These are phyloP conservation scores for Leishmania gerbilli DNA, from an alignment of 208 protist species.

Conservation along the genomic window DNA sequence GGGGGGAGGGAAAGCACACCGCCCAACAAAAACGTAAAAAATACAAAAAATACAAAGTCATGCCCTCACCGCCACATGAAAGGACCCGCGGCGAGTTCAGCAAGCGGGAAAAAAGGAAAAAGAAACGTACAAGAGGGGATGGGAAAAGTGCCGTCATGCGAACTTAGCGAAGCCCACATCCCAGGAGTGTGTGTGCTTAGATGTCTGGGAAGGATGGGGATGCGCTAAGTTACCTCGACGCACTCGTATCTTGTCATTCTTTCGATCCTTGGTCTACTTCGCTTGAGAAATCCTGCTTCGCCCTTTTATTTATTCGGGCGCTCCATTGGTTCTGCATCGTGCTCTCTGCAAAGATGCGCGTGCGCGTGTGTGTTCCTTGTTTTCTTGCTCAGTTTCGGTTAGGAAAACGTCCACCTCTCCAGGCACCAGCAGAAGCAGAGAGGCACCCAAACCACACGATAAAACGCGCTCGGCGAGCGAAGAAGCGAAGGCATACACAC, in stretches of 20 bases:
- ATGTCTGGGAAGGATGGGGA: not conserved
- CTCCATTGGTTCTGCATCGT: not conserved
- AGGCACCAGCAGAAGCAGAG: not conserved
- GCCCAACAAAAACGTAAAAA: not conserved
- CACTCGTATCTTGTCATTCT: not conserved
- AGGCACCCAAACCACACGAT: not conserved
- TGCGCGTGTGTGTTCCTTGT: not conserved
- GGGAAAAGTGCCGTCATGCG: not conserved
- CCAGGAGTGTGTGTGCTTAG: not conserved
- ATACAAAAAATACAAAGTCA: no score
- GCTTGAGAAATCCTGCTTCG: not conserved
- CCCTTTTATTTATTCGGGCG: not conserved
- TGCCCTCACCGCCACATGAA: not conserved
- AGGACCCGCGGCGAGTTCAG: not conserved
- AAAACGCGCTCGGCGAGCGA: not conserved
- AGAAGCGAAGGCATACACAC: not conserved
- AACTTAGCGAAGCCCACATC: not conserved
- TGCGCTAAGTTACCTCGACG: not conserved
- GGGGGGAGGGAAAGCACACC: not conserved
- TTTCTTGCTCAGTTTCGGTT: not conserved
- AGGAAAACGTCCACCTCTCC: not conserved
- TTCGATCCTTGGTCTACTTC: not conserved
- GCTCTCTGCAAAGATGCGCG: not conserved
- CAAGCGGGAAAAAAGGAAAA: not conserved
- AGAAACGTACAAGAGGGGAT: not conserved